Base-by-base conservation (phyloP, 2,329 filamentous ascomycete species). In the Penicillium paneum region DNA sequence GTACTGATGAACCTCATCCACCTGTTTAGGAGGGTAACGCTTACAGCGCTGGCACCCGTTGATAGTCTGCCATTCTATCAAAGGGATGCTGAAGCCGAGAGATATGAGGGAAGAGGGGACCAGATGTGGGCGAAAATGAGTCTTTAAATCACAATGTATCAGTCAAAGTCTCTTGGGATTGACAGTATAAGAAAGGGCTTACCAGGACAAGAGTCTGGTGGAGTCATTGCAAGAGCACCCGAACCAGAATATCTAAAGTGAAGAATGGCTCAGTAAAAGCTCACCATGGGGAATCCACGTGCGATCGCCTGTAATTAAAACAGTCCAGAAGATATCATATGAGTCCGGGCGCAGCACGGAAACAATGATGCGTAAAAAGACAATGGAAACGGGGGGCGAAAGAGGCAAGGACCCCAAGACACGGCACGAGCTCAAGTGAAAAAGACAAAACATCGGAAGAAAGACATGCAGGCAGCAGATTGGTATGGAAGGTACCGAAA, bases 191-290 rank as follows among this genome's bases (percentile, higher is more conserved):
- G 17, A 29, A 79, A 64, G 21, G 43, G 21, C 60, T 78, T 82
- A 65, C 80, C 81, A 53, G 78, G 79, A 53, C 78, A 80, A 57
- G 81, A 81, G 71, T 84, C 81, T 49, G 74, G 66, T 49, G 76
- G 74, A 61, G 73, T 77, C 70, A 77, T 72, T 56, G 82, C 78
- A 63, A 82, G 76, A 62, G 77, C 75, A 66, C 77, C 71, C 56
- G 74, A 74, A 59, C 76, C 64, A 58, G 78, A 75, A 69, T 80
- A 83, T 68, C 81, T 83, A 71, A 60, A 64, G 53, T 52, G 54
- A 59, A 12, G 21, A 55, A 41, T 50, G 28, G 42, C 58, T 65
- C 56, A 64, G 61, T 32, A 51, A 50, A 36, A 66, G 72, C 65
- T 62, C 51, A 57, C 54, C 48, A 57, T 38, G 6, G 29, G 52